Conservation (phyloP, 1,139 yeast species). For the Pneumocystis canis region DNA sequence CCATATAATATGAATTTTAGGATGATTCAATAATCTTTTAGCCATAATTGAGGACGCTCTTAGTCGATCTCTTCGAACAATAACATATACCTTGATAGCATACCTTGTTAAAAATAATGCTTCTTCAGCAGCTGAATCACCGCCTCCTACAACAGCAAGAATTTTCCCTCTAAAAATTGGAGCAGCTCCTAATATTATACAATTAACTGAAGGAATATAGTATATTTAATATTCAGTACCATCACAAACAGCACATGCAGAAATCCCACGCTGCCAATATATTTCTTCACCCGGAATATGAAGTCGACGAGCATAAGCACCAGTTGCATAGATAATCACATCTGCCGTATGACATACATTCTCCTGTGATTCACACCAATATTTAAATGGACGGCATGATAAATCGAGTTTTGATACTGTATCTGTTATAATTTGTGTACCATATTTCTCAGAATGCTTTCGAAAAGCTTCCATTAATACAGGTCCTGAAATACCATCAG, state of each 20-base stretch:
- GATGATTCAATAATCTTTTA: slow-evolving; percentile 68
- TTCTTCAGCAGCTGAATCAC: slow-evolving; percentile 98
- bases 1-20: slow-evolving; percentile 79
- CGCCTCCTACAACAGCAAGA: slow-evolving; percentile 93
- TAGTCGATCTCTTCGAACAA: slow-evolving; percentile 84
- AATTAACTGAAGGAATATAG: no score
- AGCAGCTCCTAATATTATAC: slow-evolving; percentile 27
- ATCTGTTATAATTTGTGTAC: slow-evolving; percentile 86
- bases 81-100: slow-evolving; percentile 81
- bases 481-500: slow-evolving; percentile 78
- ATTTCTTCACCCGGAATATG: slow-evolving; percentile 87
- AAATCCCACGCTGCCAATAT: slow-evolving; percentile 97
- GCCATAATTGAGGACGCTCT: slow-evolving; percentile 96
- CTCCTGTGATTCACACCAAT: slow-evolving; percentile 81
- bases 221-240: no score
- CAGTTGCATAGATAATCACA: slow-evolving; percentile 84
- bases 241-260: slow-evolving; percentile 98
- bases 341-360: slow-evolving; percentile 65
- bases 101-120: slow-evolving; percentile 91
- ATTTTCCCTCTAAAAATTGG: slow-evolving; percentile 97
- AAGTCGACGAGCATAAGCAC: slow-evolving; percentile 93
- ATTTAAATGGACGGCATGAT: slow-evolving; percentile 74
- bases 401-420: slow-evolving; percentile 85
- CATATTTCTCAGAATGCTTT: slow-evolving; percentile 69
- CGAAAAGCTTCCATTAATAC: slow-evolving; percentile 88